Evolutionary conservation across 192 early-diverging fungal species (phyloP), one percentile per base, ranked within the genome.

Genomic region (Coemansia umbellata): DNA sequence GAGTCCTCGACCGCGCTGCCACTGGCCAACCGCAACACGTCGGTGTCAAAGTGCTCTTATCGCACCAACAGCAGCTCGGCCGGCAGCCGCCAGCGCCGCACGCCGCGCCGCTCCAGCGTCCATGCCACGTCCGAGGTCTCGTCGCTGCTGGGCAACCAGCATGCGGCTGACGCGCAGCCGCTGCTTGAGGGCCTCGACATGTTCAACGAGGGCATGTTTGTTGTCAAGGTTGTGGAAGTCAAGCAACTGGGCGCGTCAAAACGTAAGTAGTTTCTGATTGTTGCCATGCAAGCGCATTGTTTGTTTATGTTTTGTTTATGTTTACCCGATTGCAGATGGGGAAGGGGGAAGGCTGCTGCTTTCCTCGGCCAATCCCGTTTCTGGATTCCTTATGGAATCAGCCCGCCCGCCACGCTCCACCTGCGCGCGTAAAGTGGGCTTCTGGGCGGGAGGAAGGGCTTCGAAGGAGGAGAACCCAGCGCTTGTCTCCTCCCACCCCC

Each of bases 11-110:
- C 58, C 19, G 63, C 49, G 13, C 47, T 74, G 14, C 59, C 70
- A 13, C 32, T 62, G 19, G 44, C 50, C 10, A 48, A 74, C 41
- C 64, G 71, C 47, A 56, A 58, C 27, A 44, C 71, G 30, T 63
- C 65, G 6, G 53, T 56, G 26, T 67, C 71, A 21, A 68, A 63
- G 53, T 40, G 60, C 42, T 68, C 72, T 33, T 75, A 63, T 39
- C 64, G 65, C 44, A 68, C 72, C 0, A 75, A 75, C 55, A 68
- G 65, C 57, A 75, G 72, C 60, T 75, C 72, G 21, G 71, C 63
- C 3, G 69, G 63, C 36, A 55, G 60, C 55, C 50, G 51, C 18
- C 63, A 74, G 60, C 43, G 60, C 8, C 47, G 65, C 30, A 57
- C 61, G 28, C 55, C 43, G 9, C 33, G 58, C 49, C 58, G 70